Percentiles rank a stretch among this genome's conserved stretches.
Conservation (phyloP, 768 basidiomycete species). For the Hygrophorus russula region DNA sequence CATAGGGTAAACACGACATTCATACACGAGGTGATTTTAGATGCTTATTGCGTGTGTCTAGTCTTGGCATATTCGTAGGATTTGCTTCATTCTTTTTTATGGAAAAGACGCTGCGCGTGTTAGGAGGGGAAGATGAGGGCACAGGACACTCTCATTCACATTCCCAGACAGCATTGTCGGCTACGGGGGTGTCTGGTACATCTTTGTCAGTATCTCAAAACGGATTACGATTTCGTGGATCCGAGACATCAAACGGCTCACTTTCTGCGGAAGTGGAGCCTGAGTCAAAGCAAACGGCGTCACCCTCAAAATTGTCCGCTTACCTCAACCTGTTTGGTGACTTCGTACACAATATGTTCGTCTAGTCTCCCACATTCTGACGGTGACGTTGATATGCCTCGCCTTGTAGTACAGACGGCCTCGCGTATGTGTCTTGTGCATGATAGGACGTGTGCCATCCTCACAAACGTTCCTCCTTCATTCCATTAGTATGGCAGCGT, state of each 20-base stretch:
- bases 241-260: slow-evolving; percentile 17
- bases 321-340: slow-evolving; percentile 91
- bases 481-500: slow-evolving; percentile 87
- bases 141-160: slow-evolving; percentile 53
- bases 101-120: slow-evolving; percentile 82
- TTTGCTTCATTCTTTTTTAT: slow-evolving; percentile 89
- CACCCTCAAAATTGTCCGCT: slow-evolving; percentile 77
- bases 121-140: slow-evolving; percentile 50
- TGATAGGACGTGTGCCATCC: not conserved
- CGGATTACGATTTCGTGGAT: slow-evolving; percentile 40
- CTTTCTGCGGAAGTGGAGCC: slow-evolving; percentile 13
- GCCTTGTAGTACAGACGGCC: slow-evolving; percentile 69
- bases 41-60: slow-evolving; percentile 16
- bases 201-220: slow-evolving; percentile 27
- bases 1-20: slow-evolving; percentile 46
- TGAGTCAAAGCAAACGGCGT: slow-evolving; percentile 21
- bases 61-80: slow-evolving; percentile 74
- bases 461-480: not conserved
- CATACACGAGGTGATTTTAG: slow-evolving; percentile 1
- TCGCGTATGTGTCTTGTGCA: slow-evolving; percentile 47
- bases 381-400: slow-evolving; percentile 8
- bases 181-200: slow-evolving; percentile 36
- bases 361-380: slow-evolving; percentile 8
- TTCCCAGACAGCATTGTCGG: slow-evolving; percentile 32
- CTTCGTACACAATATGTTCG: slow-evolving; percentile 89